Evolutionary conservation across 495 filamentous ascomycete genomes (phyloP), one percentile per base, ranked within the genome.

Genomic region (Lasiosphaeris hirsuta): DNA sequence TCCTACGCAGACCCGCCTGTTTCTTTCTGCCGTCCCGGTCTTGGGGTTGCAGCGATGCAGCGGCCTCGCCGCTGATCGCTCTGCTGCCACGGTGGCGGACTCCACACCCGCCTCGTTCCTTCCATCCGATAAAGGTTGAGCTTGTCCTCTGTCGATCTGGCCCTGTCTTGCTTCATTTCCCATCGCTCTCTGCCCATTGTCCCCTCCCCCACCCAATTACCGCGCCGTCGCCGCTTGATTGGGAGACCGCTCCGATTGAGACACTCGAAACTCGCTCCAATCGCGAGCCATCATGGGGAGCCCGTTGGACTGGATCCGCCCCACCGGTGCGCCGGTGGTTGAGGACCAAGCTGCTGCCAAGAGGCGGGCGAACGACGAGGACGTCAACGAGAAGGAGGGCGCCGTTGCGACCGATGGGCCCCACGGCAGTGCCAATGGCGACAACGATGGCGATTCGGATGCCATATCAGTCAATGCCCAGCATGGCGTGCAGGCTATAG

Each of bases 401-500:
- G 40, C 43, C 11, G 45, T 52, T 34, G 13, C 42, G 4, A 11
- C 14, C 10, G 19, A 40, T 5, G 10, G 7, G 18, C 10, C 30
- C 8, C 15, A 17, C 43, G 30, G 30, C 37, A 13, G 40, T 4
- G 4, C 43, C 18, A 18, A 51, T 1, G 14, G 23, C 11, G 44
- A 17, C 17, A 34, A 57, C 30, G 52, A 57, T 10, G 41, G 14
- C 56, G 59, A 67, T 45, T 56, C 58, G 3, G 66, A 70, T n/a
- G 56, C 49, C 5, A 64, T 70, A 30, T 63, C 60, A 8, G 8
- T 51, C 2, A 38, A 58, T 8, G 67, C 63, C 18, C 65, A 66
- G 56, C 42, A 50, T 4, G 67, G 65, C 34, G 58, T 68, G 17
- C 67, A 65, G 55, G 51, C 52, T 34, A 53, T 69, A 15, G 57